Conservation (phyloP, 495 filamentous ascomycete species). For the Rostrohypoxylon terebratum region DNA sequence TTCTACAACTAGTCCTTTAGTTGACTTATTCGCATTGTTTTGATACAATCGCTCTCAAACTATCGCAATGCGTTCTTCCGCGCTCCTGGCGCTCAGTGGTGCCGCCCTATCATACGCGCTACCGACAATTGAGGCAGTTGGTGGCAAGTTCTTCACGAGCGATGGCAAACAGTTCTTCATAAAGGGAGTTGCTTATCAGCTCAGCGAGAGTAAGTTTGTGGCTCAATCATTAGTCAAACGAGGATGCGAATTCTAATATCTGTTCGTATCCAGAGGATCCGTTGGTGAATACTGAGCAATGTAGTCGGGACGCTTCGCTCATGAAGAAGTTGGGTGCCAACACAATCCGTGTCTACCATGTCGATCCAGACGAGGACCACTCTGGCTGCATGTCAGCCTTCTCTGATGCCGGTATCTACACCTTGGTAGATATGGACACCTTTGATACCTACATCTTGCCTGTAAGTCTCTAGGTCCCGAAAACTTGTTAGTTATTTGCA, state of each 20-base stretch:
- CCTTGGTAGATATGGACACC: conserved; percentile 86
- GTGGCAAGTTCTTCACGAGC: conserved; percentile 86
- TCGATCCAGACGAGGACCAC: conserved; percentile 76
- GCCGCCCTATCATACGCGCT: conserved; percentile 53
- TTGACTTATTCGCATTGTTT: conserved; percentile 1
- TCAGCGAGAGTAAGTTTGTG: conserved; percentile 51
- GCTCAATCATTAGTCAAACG: background rate
- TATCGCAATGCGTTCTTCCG: conserved; percentile 51
- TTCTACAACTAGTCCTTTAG: background rate
- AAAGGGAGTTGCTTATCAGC: conserved; percentile 83
- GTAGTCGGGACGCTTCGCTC: conserved; percentile 76
- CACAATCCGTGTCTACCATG: conserved; percentile 90
- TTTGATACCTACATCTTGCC: conserved; percentile 82
- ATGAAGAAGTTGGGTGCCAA: conserved; percentile 88
- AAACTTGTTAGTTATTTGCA: conserved; percentile 36
- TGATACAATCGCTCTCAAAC: conserved; percentile 23
- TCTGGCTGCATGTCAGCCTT: conserved; percentile 77
- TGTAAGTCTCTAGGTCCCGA: conserved; percentile 58
- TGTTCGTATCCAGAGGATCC: conserved; percentile 67
- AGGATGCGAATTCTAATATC: conserved; percentile 9
- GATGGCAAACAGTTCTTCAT: conserved; percentile 84
- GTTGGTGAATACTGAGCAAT: conserved; percentile 79
- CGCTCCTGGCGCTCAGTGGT: conserved; percentile 50
- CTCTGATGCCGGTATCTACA: conserved; percentile 78
- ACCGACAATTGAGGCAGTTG: conserved; percentile 73